A percentile compares a stretch with the other conserved stretches of the same genome.
Evolutionary conservation across 2,329 filamentous ascomycete species (phyloP).

Genomic region (Hymenoscyphus scutula): DNA sequence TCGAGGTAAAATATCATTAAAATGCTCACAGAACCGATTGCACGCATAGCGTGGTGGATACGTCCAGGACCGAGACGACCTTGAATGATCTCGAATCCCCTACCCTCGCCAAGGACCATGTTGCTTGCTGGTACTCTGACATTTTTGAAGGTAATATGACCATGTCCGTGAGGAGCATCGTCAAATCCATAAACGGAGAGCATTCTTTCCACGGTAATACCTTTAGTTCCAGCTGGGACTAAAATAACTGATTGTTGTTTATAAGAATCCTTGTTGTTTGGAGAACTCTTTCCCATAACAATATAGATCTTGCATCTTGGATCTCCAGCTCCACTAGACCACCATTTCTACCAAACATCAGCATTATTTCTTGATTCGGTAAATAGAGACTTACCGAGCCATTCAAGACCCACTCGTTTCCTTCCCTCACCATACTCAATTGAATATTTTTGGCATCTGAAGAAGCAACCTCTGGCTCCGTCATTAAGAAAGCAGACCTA

Average conservation of each 20-base stretch:
- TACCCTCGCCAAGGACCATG: conserved; percentile 88
- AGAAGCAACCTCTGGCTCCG: conserved; percentile 82
- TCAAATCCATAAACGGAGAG: conserved; percentile 93
- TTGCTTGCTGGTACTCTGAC: conserved; percentile 82
- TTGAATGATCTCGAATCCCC: conserved; percentile 98
- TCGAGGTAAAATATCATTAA: neutral
- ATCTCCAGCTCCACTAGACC: conserved; percentile 94
- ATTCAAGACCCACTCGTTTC: conserved; percentile 87
- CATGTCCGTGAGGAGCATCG: conserved; percentile 97
- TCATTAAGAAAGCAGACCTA: conserved; percentile 90
- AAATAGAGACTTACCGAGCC: conserved; percentile 60
- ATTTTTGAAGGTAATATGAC: conserved; percentile 84
- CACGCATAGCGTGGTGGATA: conserved; percentile 97
- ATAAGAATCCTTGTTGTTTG: conserved; percentile 73
- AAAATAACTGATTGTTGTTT: conserved; percentile 90
- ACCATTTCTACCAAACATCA: conserved; percentile 76
- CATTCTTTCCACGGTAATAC: conserved; percentile 93
- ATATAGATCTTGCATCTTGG: conserved; percentile 90
- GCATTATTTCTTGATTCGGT: conserved; percentile 1
- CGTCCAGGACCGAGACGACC: conserved; percentile 92
- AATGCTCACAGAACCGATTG: conserved; percentile 71
- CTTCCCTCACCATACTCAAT: conserved; percentile 77
- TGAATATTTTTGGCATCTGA: conserved; percentile 93
- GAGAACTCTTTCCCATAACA: conserved; percentile 91
- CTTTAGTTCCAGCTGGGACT: conserved; percentile 76